A percentile compares a stretch with the other conserved stretches of the same genome.
These are phyloP conservation scores for Epichloe typhina DNA, from an alignment of 2,329 filamentous ascomycete genomes.

Conservation along the genomic window DNA sequence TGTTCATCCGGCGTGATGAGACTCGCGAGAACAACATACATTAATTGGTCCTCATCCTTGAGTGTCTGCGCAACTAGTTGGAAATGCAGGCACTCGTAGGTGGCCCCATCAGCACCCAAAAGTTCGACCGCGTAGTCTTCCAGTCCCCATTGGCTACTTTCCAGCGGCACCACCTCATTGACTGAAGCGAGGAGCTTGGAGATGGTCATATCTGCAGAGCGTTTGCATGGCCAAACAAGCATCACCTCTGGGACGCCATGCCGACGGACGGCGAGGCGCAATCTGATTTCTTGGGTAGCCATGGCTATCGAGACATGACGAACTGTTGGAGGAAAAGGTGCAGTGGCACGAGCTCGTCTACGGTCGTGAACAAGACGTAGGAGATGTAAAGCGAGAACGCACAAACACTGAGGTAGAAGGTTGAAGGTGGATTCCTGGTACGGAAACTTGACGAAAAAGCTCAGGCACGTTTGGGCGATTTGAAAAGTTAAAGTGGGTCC, in stretches of 20 bases:
- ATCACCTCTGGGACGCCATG: slow-evolving; percentile 59
- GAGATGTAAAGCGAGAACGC: not conserved
- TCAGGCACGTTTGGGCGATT: not conserved
- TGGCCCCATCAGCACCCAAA: slow-evolving; percentile 34
- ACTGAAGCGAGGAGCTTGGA: slow-evolving; percentile 65
- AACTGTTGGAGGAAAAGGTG: not conserved
- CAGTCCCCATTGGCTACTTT: slow-evolving; percentile 69
- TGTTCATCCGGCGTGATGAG: not conserved
- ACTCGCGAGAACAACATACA: slow-evolving; percentile 40
- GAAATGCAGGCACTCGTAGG: slow-evolving; percentile 82
- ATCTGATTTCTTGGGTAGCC: slow-evolving; percentile 39
- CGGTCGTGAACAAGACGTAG: no score
- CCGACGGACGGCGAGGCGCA: slow-evolving; percentile 60
- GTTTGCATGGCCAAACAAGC: slow-evolving; percentile 55
- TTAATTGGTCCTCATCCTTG: slow-evolving; percentile 71
- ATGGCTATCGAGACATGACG: slow-evolving; percentile 13
- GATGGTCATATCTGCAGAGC: slow-evolving; percentile 51
- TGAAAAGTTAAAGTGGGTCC: not conserved
- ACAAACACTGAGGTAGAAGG: not conserved
- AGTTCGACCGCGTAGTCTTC: slow-evolving; percentile 86
- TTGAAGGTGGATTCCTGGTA: not conserved
- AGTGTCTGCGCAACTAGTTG: slow-evolving; percentile 56
- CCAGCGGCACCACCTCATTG: slow-evolving; percentile 69
- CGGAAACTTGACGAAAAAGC: not conserved
- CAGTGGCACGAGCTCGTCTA: not conserved